Evolutionary conservation across 176 grass and related monocot genomes (phyloP).

Genomic region (Typha latifolia): DNA sequence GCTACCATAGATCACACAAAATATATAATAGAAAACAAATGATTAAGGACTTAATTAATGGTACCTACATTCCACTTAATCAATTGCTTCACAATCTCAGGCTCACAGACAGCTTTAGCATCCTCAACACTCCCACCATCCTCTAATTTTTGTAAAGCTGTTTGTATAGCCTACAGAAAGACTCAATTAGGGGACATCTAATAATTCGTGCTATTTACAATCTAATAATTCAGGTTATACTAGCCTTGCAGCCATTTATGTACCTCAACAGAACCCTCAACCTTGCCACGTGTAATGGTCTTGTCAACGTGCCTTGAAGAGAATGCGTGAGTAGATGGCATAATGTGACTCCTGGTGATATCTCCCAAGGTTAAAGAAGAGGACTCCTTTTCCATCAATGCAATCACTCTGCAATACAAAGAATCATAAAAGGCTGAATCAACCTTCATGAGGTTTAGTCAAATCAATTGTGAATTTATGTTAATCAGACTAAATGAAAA

Average conservation of each 20-base stretch:
- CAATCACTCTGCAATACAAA: constrained; percentile 18
- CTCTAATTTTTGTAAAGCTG: constrained; percentile 48
- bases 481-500: no score
- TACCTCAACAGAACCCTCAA: constrained; percentile 80
- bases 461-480: not conserved
- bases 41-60: not conserved
- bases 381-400: constrained; percentile 31
- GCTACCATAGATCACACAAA: not conserved
- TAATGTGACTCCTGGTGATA: constrained; percentile 31
- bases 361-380: constrained; percentile 44
- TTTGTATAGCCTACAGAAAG: constrained; percentile 40
- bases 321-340: constrained; percentile 64
- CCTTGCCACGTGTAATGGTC: constrained; percentile 46
- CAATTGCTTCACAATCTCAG: constrained; percentile 57
- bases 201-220: not conserved
- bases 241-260: not conserved
- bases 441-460: not conserved
- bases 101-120: constrained; percentile 68
- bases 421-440: not conserved
- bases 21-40: not conserved
- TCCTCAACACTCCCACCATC: constrained; percentile 45
- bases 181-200: not conserved
- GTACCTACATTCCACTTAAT: constrained; percentile 58
- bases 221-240: not conserved
- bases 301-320: constrained; percentile 39